Evolutionary conservation across 257 asterid species (phyloP), one percentile per base, ranked within the genome.

Genomic region (Plantago elongata): DNA sequence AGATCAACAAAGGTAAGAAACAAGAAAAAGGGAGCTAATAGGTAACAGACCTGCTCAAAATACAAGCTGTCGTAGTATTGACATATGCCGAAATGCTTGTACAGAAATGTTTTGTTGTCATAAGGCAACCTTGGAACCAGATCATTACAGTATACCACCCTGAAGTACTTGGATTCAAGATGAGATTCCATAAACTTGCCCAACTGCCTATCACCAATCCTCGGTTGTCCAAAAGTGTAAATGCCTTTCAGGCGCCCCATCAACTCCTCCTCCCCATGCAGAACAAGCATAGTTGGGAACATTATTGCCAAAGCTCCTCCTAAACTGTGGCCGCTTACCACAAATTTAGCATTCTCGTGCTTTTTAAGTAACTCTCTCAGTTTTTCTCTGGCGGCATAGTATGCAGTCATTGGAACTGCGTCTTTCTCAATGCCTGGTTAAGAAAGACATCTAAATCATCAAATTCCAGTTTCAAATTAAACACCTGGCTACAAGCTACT

Each of bases 71-170:
- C 54, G 72, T 84, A 89, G 75, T 84, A 92, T 10, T 80, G 62
- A 76, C 96, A 86, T 16, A 63, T 66, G 61, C 99, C 99, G 18
- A 92, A 92, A 73, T 92, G 99, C 76, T 87, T 92, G 55, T 81
- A 89, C 83, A 92, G 73, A 78, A 92, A 92, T 30, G 91, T 89
- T 47, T 67, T 81, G 63, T 92, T 43, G 47, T 92, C 99, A 29
- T 89, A 92, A 62, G 99, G 97, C 81, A 92, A 71, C 78, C 99
- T 81, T 7, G 99, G 97, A 55, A 89, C 97, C 44, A 92, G 83
- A 60, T 92, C 99, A 48, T 89, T 92, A 78, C 88, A 84, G 70
- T 92, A 86, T 14, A 92, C 99, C 3, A 83, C 74, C 60, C 99
- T 78, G 67, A 77, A 80, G 79, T 92, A 92, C 77, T 74, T 92